phyloP scores from a whole-genome alignment of 345 rosid species.

The Eucalyptus curtisii region DNA sequence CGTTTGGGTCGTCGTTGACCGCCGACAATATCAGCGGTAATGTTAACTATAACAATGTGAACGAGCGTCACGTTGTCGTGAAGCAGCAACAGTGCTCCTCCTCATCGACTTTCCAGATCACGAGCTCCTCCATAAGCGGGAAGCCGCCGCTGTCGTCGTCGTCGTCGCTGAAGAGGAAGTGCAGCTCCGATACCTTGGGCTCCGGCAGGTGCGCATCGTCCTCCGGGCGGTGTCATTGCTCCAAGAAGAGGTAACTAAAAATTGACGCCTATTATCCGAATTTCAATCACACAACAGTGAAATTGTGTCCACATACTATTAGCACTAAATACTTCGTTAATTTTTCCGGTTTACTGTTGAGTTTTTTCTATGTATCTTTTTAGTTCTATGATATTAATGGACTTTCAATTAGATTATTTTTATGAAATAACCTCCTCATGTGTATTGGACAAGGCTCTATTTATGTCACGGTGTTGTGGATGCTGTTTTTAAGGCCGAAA shows the following conservation, averaged over 20 bases:
- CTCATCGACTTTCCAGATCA: slow-evolving; percentile 43
- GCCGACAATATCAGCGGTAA: slow-evolving; percentile 21
- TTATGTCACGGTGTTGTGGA: neutral
- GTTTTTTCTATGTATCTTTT: neutral
- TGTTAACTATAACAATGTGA: neutral
- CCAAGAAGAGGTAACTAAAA: slow-evolving; percentile 60
- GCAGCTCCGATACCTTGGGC: slow-evolving; percentile 50
- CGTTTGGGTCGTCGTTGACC: slow-evolving; percentile 39
- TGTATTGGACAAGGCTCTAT: neutral
- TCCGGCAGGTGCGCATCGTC: slow-evolving; percentile 58
- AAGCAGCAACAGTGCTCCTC: slow-evolving; percentile 9
- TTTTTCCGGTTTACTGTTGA: neutral
- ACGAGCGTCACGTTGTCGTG: neutral
- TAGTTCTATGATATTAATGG: neutral
- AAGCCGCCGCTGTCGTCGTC: slow-evolving; percentile 49
- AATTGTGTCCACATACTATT: neutral
- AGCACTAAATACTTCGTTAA: neutral
- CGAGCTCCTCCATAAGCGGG: slow-evolving; percentile 33
- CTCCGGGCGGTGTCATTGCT: slow-evolving; percentile 82
- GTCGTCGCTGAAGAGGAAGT: slow-evolving; percentile 58
- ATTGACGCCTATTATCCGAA: neutral
- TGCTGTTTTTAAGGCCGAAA: neutral
- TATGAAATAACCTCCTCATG: neutral
- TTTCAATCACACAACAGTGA: neutral
- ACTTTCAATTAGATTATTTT: neutral